Conservation (phyloP, 1,139 yeast species). For the Saccharomyces hybrid region DNA sequence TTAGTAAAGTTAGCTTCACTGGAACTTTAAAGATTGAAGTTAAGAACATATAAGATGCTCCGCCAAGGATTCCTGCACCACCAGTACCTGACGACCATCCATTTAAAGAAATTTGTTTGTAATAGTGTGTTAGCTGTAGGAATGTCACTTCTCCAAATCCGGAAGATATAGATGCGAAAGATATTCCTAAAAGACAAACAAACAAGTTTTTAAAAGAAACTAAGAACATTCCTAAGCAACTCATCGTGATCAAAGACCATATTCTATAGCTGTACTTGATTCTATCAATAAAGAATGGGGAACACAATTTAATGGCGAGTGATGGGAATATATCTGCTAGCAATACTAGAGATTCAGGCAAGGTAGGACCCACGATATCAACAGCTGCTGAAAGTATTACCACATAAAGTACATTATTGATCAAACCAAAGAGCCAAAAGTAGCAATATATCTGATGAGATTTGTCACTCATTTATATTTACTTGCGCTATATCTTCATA, state of each 20-base stretch:
- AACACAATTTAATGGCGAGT: slow-evolving; percentile 56
- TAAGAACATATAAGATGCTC: slow-evolving; percentile 47
- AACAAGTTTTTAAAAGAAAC: slow-evolving; percentile 42
- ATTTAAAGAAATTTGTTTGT: slow-evolving; percentile 51
- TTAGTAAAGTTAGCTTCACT: slow-evolving; percentile 39
- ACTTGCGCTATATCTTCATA: not conserved
- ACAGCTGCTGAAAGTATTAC: slow-evolving; percentile 88
- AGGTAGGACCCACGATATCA: slow-evolving; percentile 73
- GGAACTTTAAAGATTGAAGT: slow-evolving; percentile 49
- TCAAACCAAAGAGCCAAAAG: slow-evolving; percentile 78
- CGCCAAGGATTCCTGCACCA: slow-evolving; percentile 85
- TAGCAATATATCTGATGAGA: slow-evolving; percentile 36
- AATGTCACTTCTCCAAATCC: slow-evolving; percentile 91
- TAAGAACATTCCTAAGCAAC: slow-evolving; percentile 69
- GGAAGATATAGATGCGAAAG: slow-evolving; percentile 73
- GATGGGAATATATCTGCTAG: slow-evolving; percentile 86
- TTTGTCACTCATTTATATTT: not conserved
- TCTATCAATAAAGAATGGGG: slow-evolving; percentile 73
- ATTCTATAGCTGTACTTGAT: slow-evolving; percentile 56
- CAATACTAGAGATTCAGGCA: slow-evolving; percentile 81
- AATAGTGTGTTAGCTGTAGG: slow-evolving; percentile 72
- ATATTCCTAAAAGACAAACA: slow-evolving; percentile 58
- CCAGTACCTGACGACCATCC: slow-evolving; percentile 98
- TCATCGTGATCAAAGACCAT: slow-evolving; percentile 46
- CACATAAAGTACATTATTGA: slow-evolving; percentile 84